Evolutionary conservation across 176 grass and related monocot species (phyloP).

Genomic region (Melocanna baccifera): DNA sequence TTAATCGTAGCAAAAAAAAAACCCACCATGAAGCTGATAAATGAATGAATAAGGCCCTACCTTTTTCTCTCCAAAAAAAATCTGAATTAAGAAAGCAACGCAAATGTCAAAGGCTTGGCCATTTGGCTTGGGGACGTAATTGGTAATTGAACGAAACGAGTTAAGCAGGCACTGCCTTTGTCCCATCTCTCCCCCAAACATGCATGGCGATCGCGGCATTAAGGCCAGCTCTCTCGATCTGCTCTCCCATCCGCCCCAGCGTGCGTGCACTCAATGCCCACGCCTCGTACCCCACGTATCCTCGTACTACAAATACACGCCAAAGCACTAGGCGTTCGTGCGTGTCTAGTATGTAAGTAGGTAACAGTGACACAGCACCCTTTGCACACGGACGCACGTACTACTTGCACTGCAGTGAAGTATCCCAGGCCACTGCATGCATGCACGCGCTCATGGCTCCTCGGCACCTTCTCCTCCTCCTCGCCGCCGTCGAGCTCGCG

Average conservation of each 20-base stretch:
- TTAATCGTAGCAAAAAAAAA: too few relatives aligned
- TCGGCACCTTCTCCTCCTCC: conserved; percentile 6
- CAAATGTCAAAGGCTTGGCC: too few relatives aligned
- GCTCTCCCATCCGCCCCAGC: background rate
- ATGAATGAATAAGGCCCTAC: too few relatives aligned
- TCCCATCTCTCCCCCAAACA: background rate
- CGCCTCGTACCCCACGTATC: background rate
- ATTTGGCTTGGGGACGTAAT: background rate
- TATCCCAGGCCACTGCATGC: background rate
- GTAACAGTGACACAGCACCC: background rate
- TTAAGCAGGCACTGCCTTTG: background rate
- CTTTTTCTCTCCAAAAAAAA: too few relatives aligned
- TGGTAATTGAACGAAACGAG: background rate
- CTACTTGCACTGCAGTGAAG: background rate
- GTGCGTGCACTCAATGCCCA: background rate
- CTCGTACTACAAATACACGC: background rate
- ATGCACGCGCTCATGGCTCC: conserved; percentile 18
- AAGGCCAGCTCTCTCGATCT: too few relatives aligned
- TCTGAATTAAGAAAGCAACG: too few relatives aligned
- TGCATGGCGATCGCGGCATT: background rate
- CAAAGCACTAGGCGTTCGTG: background rate
- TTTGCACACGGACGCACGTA: background rate
- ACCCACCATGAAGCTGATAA: too few relatives aligned
- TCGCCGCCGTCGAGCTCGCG: conserved; percentile 4
- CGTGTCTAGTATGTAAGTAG: background rate